Evolutionary conservation across 2,329 filamentous ascomycete species (phyloP), one percentile per base, ranked within the genome.

Genomic region (Stachybotrys chartarum): DNA sequence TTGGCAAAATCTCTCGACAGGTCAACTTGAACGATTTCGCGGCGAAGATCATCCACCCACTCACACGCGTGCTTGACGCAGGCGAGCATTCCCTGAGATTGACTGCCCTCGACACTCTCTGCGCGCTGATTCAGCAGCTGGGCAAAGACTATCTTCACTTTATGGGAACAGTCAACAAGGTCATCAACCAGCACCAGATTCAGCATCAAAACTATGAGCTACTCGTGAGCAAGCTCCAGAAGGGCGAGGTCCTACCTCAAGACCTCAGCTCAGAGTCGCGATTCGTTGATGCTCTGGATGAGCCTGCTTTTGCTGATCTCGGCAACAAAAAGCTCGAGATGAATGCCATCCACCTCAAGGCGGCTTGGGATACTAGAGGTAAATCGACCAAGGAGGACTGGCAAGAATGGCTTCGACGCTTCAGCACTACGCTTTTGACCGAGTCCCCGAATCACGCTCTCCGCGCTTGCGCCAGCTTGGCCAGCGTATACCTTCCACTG

Each of bases 361-460:
- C 88, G 60, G 94, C 95, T 0, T 99, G 94, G 94, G 94, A 97
- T 64, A 94, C 95, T 0, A 91, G 88, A 57, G 91, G 95, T 58
- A 97, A 97, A 68, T 97, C 93, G 0, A 99, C 94, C 10, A 91
- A 92, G 64, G 94, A 99, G 68, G 94, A 99, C 72, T 99, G 94
- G 94, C 90, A 96, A 65, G 94, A 99, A 70, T 99, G 94, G 94
- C 91, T 99, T 72, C 85, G 95, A 58, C 84, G 93, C 31, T 96
- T 99, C 73, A 97, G 93, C 67, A 93, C 96, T 39, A 96, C 96
- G 55, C 79, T 99, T 7, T 80, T 99, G 49, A 90, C 92, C 58
- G 95, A 99, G 68, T 97, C 92, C 1, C 95, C 94, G 3, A 96
- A 97, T 61, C 94, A 97, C 66, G 93, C 95, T 8, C 79, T 99